A percentile compares a stretch with the other conserved stretches of the same genome.
Conservation (phyloP, 2,329 filamentous ascomycete genomes). For the Aspergillus texensis region DNA sequence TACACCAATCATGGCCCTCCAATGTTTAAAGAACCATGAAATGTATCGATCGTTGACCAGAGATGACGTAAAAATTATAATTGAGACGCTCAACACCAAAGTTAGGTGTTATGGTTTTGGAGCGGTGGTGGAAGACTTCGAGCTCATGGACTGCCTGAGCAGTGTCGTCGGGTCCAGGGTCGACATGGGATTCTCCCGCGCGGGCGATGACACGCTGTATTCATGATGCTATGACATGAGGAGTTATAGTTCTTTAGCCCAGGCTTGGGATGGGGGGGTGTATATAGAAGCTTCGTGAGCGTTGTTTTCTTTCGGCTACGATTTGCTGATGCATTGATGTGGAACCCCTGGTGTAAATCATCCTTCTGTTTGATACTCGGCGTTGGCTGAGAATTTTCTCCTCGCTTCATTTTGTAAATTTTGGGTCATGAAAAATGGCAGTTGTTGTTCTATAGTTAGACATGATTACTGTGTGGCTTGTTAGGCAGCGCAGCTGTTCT, state of each 20-base stretch:
- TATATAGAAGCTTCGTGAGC: slow-evolving; percentile 14
- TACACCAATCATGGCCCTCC: slow-evolving; percentile 94
- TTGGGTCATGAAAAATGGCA: background rate
- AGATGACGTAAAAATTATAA: slow-evolving; percentile 71
- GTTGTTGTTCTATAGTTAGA: background rate
- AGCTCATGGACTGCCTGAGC: slow-evolving; percentile 71
- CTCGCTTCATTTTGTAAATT: background rate
- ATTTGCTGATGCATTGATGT: background rate
- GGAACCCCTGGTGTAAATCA: background rate
- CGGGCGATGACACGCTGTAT: slow-evolving; percentile 38
- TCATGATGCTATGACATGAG: slow-evolving; percentile 21
- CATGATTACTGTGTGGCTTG: background rate
- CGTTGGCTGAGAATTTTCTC: background rate
- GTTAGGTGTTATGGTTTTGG: slow-evolving; percentile 88
- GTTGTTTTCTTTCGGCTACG: background rate
- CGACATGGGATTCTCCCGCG: slow-evolving; percentile 28
- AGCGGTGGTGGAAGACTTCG: slow-evolving; percentile 70
- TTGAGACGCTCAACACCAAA: slow-evolving; percentile 74
- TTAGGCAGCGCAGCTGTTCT: background rate
- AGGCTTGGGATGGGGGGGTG: background rate
- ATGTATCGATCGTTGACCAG: slow-evolving; percentile 66
- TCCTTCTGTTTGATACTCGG: background rate
- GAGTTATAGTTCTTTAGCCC: slow-evolving; percentile 1
- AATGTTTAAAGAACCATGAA: slow-evolving; percentile 74
- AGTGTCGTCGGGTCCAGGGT: slow-evolving; percentile 59